Evolutionary conservation across 768 basidiomycete genomes (phyloP).

Genomic region (Amylocystis lapponica): DNA sequence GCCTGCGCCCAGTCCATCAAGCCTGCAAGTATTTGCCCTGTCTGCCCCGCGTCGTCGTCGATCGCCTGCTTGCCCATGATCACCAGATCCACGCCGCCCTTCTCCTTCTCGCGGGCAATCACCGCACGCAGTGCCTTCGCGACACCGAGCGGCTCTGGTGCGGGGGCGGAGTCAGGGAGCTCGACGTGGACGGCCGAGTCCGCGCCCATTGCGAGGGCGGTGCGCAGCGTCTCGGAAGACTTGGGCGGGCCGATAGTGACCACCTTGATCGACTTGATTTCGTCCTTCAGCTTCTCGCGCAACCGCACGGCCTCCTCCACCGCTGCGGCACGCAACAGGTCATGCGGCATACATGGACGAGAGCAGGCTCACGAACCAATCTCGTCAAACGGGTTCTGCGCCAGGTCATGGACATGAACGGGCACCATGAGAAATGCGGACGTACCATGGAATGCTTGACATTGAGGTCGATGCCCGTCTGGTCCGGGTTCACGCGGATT

Average conservation of each 20-base stretch:
- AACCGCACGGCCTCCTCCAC: slow-evolving; percentile 96
- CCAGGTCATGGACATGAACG: neutral
- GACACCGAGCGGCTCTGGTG: slow-evolving; percentile 87
- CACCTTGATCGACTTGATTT: slow-evolving; percentile 82
- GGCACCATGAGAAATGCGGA: neutral
- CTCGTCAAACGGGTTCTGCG: slow-evolving; percentile 96
- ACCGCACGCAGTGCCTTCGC: slow-evolving; percentile 80
- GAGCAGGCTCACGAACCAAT: slow-evolving; percentile 58
- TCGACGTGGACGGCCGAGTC: slow-evolving; percentile 91
- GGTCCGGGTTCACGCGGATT: slow-evolving; percentile 92
- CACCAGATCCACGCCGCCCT: slow-evolving; percentile 69
- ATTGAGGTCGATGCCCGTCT: slow-evolving; percentile 93
- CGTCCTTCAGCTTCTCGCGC: slow-evolving; percentile 76
- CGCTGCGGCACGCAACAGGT: slow-evolving; percentile 40
- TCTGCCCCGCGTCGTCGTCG: slow-evolving; percentile 93
- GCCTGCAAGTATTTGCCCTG: slow-evolving; percentile 96
- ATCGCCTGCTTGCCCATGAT: slow-evolving; percentile 98
- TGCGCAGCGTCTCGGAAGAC: slow-evolving; percentile 83
- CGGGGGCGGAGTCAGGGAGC: slow-evolving; percentile 60
- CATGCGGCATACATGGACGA: neutral
- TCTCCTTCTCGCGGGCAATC: slow-evolving; percentile 58
- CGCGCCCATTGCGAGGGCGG: slow-evolving; percentile 97
- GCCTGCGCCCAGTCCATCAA: slow-evolving; percentile 91
- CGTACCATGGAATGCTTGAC: slow-evolving; percentile 99
- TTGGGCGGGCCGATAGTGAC: slow-evolving; percentile 95